Conservation (phyloP, 768 basidiomycete species). For the Suillus subalutaceus region DNA sequence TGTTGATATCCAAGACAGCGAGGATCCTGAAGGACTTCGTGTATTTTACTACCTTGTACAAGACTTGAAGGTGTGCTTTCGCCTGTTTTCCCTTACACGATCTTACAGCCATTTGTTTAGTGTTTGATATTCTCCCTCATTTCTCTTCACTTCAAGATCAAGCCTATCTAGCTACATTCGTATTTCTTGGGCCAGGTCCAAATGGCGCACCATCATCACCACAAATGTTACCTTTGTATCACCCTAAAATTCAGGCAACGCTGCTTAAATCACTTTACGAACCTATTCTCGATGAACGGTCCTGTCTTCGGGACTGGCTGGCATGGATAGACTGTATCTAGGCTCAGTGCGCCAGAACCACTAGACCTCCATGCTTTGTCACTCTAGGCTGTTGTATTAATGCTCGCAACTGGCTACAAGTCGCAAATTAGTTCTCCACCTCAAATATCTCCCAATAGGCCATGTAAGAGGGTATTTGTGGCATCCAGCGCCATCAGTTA, state of each 20-base stretch:
- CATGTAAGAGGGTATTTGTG: neutral
- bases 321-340: neutral
- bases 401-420: neutral
- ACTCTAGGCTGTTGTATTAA: neutral
- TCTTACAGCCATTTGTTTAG: slow-evolving; percentile 42
- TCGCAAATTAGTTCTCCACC: neutral
- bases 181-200: neutral
- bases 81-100: neutral
- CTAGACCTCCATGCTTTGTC: neutral
- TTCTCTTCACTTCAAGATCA: slow-evolving; percentile 99
- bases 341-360: neutral
- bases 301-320: neutral
- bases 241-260: neutral
- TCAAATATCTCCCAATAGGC: neutral
- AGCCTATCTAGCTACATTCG: slow-evolving; percentile 72
- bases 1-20: slow-evolving; percentile 95
- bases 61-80: slow-evolving; percentile 79
- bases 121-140: slow-evolving; percentile 98
- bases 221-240: slow-evolving; percentile 1
- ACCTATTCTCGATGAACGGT: neutral
- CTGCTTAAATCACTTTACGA: neutral
- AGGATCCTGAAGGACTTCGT: slow-evolving; percentile 95
- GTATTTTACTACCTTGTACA: slow-evolving; percentile 99
- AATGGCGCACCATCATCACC: neutral
- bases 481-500: neutral